A percentile compares a stretch with the other conserved stretches of the same genome.
Evolutionary conservation across 2,329 filamentous ascomycete genomes (phyloP).

Genomic region (Phaeoacremonium minimum): DNA sequence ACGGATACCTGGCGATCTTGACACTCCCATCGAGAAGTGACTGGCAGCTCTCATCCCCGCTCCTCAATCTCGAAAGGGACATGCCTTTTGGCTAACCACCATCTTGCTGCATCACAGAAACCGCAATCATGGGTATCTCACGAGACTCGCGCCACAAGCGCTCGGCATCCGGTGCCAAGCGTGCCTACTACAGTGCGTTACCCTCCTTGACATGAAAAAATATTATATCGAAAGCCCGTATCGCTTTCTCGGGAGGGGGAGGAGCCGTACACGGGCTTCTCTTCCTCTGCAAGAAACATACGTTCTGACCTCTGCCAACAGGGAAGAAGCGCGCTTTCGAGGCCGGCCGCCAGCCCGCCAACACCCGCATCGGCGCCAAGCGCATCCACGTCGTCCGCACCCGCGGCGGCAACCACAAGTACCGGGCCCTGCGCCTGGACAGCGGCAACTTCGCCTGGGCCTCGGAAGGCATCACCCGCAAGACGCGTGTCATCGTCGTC

Average conservation of each 20-base stretch:
- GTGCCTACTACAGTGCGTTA: constrained; percentile 79
- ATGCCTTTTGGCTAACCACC: constrained; percentile 17
- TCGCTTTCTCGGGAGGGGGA: constrained; percentile 28
- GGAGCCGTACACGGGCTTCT: too few relatives aligned
- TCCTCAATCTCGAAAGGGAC: too few relatives aligned
- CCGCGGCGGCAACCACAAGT: constrained; percentile 92
- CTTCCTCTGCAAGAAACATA: constrained; percentile 44
- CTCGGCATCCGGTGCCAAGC: constrained; percentile 98
- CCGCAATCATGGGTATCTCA: constrained; percentile 98
- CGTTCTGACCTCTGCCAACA: constrained; percentile 72
- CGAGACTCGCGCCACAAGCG: constrained; percentile 99
- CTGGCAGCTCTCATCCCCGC: too few relatives aligned
- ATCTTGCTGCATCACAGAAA: constrained; percentile 40
- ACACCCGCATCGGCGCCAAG: constrained; percentile 89
- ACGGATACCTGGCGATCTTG: too few relatives aligned
- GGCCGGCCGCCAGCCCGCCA: constrained; percentile 98
- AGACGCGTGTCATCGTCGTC: constrained; percentile 98
- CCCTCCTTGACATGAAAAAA: constrained; percentile 33
- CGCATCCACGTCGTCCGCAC: constrained; percentile 35
- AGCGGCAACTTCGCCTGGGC: constrained; percentile 99
- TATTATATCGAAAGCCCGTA: constrained; percentile 71
- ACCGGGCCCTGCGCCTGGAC: constrained; percentile 97
- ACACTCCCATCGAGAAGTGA: too few relatives aligned
- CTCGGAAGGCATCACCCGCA: constrained; percentile 95
- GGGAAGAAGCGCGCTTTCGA: constrained; percentile 99